These are phyloP conservation scores for Malassezia globosa DNA, from an alignment of 1,284 basidiomycete species.

Conservation along the genomic window DNA sequence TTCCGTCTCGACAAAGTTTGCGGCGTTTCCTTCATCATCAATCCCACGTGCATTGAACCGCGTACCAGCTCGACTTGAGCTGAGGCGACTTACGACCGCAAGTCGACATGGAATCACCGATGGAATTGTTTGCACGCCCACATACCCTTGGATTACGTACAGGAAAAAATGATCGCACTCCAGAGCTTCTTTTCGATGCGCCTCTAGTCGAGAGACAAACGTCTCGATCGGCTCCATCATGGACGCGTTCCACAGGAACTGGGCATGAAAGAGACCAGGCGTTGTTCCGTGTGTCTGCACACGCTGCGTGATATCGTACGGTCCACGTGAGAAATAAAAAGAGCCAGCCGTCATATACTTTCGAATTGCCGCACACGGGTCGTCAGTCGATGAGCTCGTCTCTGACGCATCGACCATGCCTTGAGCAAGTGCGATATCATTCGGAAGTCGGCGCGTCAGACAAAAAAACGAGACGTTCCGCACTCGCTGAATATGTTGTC, in stretches of 20 bases:
- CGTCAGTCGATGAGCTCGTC: slow-evolving; percentile 51
- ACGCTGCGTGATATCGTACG: slow-evolving; percentile 62
- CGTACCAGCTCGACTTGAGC: slow-evolving; percentile 91
- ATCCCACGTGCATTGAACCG: slow-evolving; percentile 94
- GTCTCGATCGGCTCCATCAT: slow-evolving; percentile 67
- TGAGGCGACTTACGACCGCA: slow-evolving; percentile 68
- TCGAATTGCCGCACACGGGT: slow-evolving; percentile 76
- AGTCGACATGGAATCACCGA: slow-evolving; percentile 52
- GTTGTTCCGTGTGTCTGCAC: slow-evolving; percentile 18
- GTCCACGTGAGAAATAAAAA: slow-evolving; percentile 78
- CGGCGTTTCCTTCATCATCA: slow-evolving; percentile 92
- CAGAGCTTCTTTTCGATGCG: slow-evolving; percentile 56
- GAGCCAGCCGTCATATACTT: slow-evolving; percentile 83
- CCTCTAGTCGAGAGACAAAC: slow-evolving; percentile 64
- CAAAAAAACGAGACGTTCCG: slow-evolving; percentile 37
- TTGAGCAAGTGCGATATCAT: slow-evolving; percentile 21
- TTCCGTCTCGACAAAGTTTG: slow-evolving; percentile 97
- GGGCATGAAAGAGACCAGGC: slow-evolving; percentile 46
- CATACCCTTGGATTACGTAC: slow-evolving; percentile 83
- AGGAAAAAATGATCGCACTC: slow-evolving; percentile 52
- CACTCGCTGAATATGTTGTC: slow-evolving; percentile 28
- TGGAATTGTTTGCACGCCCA: slow-evolving; percentile 50
- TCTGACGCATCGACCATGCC: slow-evolving; percentile 10
- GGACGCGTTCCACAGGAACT: slow-evolving; percentile 66
- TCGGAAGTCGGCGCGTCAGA: slow-evolving; percentile 31